Percentiles rank a stretch among this genome's conserved stretches.
Conservation (phyloP, 495 filamentous ascomycete genomes). For the Poronia punctata region DNA sequence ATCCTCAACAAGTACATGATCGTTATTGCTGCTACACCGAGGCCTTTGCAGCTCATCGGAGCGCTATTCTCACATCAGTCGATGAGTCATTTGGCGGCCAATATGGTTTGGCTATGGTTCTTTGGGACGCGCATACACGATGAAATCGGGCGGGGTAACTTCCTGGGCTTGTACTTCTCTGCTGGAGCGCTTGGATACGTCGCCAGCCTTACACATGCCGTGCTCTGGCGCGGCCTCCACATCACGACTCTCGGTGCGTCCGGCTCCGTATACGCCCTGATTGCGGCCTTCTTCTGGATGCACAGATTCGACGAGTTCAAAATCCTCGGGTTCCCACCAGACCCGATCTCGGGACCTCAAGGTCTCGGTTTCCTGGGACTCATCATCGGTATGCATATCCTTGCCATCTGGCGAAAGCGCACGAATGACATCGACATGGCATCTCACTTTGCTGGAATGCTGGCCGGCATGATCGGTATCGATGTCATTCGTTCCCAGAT, state of each 20-base stretch:
- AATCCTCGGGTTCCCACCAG: slow-evolving; percentile 45
- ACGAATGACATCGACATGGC: slow-evolving; percentile 50
- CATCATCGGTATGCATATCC: slow-evolving; percentile 40
- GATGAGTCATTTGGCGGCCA: slow-evolving; percentile 56
- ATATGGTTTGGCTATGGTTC: slow-evolving; percentile 56
- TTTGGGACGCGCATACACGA: slow-evolving; percentile 60
- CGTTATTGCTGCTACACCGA: slow-evolving; percentile 60
- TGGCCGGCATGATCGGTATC: slow-evolving; percentile 39
- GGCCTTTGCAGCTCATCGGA: slow-evolving; percentile 56
- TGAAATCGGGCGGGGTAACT: slow-evolving; percentile 76
- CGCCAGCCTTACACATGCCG: slow-evolving; percentile 50
- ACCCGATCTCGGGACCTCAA: slow-evolving; percentile 43
- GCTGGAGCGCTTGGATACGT: slow-evolving; percentile 62
- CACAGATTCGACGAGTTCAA: slow-evolving; percentile 47
- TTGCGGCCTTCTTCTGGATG: slow-evolving; percentile 62
- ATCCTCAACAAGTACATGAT: slow-evolving; percentile 75
- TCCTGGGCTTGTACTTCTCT: slow-evolving; percentile 70
- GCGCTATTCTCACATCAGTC: slow-evolving; percentile 74
- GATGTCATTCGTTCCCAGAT: slow-evolving; percentile 19
- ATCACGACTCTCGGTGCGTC: slow-evolving; percentile 61
- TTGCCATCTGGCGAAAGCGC: slow-evolving; percentile 29
- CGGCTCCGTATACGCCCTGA: slow-evolving; percentile 60
- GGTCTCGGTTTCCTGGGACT: slow-evolving; percentile 42
- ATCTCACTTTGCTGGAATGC: slow-evolving; percentile 67
- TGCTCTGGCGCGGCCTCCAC: slow-evolving; percentile 37